phyloP scores from a whole-genome alignment of 1,139 yeast genomes.

The Scheffersomyces illinoinensis region DNA sequence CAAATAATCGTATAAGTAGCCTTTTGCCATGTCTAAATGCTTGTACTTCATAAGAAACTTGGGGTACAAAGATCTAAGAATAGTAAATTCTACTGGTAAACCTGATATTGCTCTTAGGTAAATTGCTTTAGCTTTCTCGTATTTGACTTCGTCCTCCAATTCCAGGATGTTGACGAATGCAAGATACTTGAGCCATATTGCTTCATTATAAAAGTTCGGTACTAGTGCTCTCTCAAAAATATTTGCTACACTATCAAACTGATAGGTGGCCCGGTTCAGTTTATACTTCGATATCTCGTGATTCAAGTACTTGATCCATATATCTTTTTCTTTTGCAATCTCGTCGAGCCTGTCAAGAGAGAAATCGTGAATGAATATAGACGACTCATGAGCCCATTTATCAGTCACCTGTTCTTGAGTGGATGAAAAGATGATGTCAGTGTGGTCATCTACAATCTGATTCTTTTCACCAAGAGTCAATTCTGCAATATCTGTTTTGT shows the following conservation, averaged over 20 bases:
- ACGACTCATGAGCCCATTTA: slow-evolving; percentile 64
- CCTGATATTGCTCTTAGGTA: slow-evolving; percentile 45
- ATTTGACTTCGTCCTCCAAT: slow-evolving; percentile 16
- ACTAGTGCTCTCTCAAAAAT: slow-evolving; percentile 62
- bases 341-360: slow-evolving; percentile 23
- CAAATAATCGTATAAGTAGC: slow-evolving; percentile 29
- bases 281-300: slow-evolving; percentile 32
- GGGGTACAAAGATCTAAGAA: slow-evolving; percentile 44
- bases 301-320: slow-evolving; percentile 57
- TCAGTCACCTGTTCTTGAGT: slow-evolving; percentile 55
- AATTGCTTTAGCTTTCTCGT: slow-evolving; percentile 25
- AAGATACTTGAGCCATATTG: slow-evolving; percentile 62
- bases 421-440: slow-evolving; percentile 38
- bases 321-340: slow-evolving; percentile 33
- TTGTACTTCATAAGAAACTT: slow-evolving; percentile 25
- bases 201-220: slow-evolving; percentile 53
- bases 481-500: slow-evolving; percentile 21
- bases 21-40: slow-evolving; percentile 23
- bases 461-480: slow-evolving; percentile 31
- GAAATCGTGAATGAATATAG: slow-evolving; percentile 46
- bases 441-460: slow-evolving; percentile 43
- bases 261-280: background rate
- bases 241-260: slow-evolving; percentile 19
- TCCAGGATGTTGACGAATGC: slow-evolving; percentile 32
- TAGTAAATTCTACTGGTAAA: slow-evolving; percentile 43